Conservation (phyloP, 2,329 filamentous ascomycete genomes). For the Phoma sp. region DNA sequence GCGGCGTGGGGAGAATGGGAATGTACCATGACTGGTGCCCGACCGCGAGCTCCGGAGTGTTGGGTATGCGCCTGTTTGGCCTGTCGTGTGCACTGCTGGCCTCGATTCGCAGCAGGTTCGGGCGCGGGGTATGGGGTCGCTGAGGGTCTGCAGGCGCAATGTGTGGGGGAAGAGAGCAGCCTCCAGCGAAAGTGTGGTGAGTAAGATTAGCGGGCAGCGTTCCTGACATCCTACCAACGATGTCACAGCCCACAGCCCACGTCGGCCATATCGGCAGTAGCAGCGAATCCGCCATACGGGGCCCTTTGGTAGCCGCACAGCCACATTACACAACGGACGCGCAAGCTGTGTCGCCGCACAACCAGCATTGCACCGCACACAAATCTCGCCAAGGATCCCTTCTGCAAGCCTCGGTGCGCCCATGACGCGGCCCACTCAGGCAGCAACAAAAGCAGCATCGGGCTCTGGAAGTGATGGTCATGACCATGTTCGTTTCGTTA, state of each 20-base stretch:
- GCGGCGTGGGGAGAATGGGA: slow-evolving; percentile 4
- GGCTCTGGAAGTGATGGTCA: slow-evolving; percentile 15
- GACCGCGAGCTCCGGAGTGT: slow-evolving; percentile 31
- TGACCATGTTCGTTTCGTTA: slow-evolving; percentile 18
- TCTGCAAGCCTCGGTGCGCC: slow-evolving; percentile 1
- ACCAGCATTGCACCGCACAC: not conserved
- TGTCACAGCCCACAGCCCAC: slow-evolving; percentile 30
- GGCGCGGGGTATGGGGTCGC: slow-evolving; percentile 1
- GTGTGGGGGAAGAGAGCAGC: slow-evolving; percentile 10
- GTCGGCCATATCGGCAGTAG: slow-evolving; percentile 23
- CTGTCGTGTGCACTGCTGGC: slow-evolving; percentile 17
- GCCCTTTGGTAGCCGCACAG: slow-evolving; percentile 13
- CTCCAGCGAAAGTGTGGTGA: slow-evolving; percentile 11
- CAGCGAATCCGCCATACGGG: slow-evolving; percentile 6
- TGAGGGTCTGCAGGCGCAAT: slow-evolving; percentile 12
- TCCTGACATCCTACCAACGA: slow-evolving; percentile 20
- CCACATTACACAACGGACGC: slow-evolving; percentile 29
- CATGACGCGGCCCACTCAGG: slow-evolving; percentile 30
- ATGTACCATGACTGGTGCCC: slow-evolving; percentile 47
- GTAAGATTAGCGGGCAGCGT: slow-evolving; percentile 13
- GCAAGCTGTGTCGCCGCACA: slow-evolving; percentile 23
- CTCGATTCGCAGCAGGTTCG: slow-evolving; percentile 3
- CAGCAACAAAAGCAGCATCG: slow-evolving; percentile 17
- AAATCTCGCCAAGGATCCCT: slow-evolving; percentile 4
- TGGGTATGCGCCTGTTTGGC: slow-evolving; percentile 18